Evolutionary conservation across 2,329 filamentous ascomycete genomes (phyloP).

Genomic region (Microdochium nivale): DNA sequence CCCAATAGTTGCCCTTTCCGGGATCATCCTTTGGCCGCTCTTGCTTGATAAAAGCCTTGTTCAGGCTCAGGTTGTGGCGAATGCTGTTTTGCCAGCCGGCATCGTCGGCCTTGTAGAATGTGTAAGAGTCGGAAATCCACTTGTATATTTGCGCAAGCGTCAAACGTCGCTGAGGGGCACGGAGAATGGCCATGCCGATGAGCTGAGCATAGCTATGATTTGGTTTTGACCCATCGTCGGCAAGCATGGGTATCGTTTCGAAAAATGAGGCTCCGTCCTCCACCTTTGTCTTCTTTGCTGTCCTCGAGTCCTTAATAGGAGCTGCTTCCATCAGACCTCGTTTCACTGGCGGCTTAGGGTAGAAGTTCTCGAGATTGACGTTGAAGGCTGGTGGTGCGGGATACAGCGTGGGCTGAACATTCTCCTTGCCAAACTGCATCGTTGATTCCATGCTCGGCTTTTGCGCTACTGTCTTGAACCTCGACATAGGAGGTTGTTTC

Average conservation of each 20-base stretch:
- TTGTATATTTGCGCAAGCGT: constrained; percentile 96
- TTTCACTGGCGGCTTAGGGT: constrained; percentile 44
- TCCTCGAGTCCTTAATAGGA: constrained; percentile 59
- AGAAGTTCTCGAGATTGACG: constrained; percentile 42
- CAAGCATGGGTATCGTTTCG: constrained; percentile 45
- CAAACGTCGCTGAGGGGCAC: constrained; percentile 72
- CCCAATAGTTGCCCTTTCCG: constrained; percentile 97
- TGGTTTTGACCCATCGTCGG: constrained; percentile 84
- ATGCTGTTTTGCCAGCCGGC: constrained; percentile 99
- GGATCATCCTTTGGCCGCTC: constrained; percentile 95
- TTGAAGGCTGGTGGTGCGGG: constrained; percentile 37
- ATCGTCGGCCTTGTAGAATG: constrained; percentile 77
- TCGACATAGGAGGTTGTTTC: constrained; percentile 50
- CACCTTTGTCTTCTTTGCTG: constrained; percentile 58
- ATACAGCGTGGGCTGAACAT: constrained; percentile 41
- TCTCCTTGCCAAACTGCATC: constrained; percentile 44
- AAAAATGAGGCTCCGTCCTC: constrained; percentile 62
- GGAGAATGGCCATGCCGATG: constrained; percentile 93
- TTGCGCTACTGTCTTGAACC: constrained; percentile 47
- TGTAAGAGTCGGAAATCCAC: constrained; percentile 95
- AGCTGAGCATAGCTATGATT: constrained; percentile 88
- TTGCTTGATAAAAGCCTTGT: constrained; percentile 94
- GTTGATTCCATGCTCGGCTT: constrained; percentile 37
- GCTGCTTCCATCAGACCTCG: constrained; percentile 65
- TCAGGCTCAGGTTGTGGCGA: constrained; percentile 91